Percentiles rank a stretch among this genome's conserved stretches.
These are phyloP conservation scores for Colletotrichum sp. DNA, from an alignment of 2,329 filamentous ascomycete genomes.

Conservation along the genomic window DNA sequence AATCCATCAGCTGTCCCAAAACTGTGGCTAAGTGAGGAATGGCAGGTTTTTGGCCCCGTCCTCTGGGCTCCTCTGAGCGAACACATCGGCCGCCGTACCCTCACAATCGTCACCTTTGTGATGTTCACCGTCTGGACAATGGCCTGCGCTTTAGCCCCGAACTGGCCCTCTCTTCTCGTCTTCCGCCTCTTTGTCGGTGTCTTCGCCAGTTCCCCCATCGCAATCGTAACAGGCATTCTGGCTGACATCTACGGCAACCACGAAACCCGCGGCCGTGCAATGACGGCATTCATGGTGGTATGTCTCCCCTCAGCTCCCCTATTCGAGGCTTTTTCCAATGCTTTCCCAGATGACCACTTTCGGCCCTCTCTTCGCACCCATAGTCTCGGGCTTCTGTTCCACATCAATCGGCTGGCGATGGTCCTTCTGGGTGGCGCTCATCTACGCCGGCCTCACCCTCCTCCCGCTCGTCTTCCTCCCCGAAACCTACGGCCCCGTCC, in stretches of 20 bases:
- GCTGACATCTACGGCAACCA: conserved; percentile 69
- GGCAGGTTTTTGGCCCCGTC: conserved; percentile 52
- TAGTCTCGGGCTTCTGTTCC: conserved; percentile 67
- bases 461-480: conserved; percentile 68
- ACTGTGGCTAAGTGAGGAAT: background rate
- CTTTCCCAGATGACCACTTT: conserved; percentile 69
- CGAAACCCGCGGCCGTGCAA: conserved; percentile 60
- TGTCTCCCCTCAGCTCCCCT: conserved; percentile 22
- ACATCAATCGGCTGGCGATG: conserved; percentile 69
- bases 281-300: conserved; percentile 69
- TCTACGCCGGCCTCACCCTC: conserved; percentile 68
- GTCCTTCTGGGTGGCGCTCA: conserved; percentile 73
- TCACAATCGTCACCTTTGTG: conserved; percentile 50
- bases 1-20: background rate
- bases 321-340: too few relatives aligned
- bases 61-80: conserved; percentile 71
- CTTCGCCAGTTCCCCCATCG: conserved; percentile 63
- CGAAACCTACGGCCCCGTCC: conserved; percentile 66
- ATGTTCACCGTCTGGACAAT: conserved; percentile 58
- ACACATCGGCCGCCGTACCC: conserved; percentile 61
- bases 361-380: conserved; percentile 70
- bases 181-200: conserved; percentile 60
- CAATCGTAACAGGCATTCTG: conserved; percentile 66
- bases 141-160: conserved; percentile 60
- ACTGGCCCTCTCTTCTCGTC: conserved; percentile 56